Conservation (phyloP, 1,284 basidiomycete species). For the Puccinia triticina region DNA sequence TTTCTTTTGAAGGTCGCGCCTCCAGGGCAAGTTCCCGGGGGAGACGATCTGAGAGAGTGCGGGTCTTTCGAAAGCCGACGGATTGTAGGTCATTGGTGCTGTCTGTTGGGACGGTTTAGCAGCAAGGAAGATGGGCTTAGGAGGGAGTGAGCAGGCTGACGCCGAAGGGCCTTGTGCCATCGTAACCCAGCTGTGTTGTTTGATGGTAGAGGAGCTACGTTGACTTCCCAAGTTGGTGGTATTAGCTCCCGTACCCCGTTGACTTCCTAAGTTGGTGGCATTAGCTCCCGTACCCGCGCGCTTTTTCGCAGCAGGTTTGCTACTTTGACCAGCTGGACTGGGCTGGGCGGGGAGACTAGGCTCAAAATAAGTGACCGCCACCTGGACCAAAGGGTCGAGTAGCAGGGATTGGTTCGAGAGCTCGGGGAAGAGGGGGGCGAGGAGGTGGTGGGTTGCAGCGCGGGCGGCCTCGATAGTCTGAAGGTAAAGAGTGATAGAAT, state of each 20-base stretch:
- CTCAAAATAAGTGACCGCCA: not conserved
- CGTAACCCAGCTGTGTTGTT: not conserved
- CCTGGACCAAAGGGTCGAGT: not conserved
- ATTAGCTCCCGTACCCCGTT: not conserved
- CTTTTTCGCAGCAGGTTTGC: too few relatives aligned
- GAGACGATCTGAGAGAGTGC: too few relatives aligned
- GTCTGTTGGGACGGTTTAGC: too few relatives aligned
- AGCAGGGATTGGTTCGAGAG: not conserved
- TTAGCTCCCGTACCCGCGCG: not conserved
- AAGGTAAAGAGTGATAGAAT: not conserved
- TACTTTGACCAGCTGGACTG: not conserved
- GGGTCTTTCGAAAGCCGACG: too few relatives aligned
- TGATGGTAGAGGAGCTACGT: too few relatives aligned
- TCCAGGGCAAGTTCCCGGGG: too few relatives aligned
- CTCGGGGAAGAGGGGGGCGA: not conserved
- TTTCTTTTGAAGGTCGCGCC: too few relatives aligned
- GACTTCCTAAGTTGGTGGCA: not conserved
- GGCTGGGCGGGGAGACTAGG: not conserved
- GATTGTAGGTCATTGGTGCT: too few relatives aligned
- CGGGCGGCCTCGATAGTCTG: conserved; percentile 27
- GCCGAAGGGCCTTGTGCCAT: not conserved
- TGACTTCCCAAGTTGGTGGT: not conserved
- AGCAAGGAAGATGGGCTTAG: not conserved
- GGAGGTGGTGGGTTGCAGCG: not conserved
- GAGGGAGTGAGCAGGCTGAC: not conserved